A percentile compares a stretch with the other conserved stretches of the same genome.
phyloP scores from a whole-genome alignment of 2,329 filamentous ascomycete species.

The Macrophomina tecta region DNA sequence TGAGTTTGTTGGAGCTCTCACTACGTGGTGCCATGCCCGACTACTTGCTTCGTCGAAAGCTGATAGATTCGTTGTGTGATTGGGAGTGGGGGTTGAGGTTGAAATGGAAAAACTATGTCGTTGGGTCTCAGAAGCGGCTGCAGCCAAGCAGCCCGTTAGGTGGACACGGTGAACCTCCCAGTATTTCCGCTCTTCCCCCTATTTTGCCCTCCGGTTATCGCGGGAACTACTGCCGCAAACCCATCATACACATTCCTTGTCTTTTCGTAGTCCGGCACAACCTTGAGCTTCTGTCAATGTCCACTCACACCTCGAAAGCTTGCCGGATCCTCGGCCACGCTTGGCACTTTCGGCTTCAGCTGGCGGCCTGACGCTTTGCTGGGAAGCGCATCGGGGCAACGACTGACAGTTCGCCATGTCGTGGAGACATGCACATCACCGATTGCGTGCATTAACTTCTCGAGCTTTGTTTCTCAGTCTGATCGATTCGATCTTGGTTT shows the following conservation, averaged over 20 bases:
- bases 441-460: background rate
- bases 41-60: too few relatives aligned
- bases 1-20: too few relatives aligned
- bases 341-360: background rate
- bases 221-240: background rate
- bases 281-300: background rate
- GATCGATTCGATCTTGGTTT: background rate
- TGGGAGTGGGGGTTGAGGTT: too few relatives aligned
- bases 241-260: background rate
- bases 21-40: too few relatives aligned
- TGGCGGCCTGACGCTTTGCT: background rate
- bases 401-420: background rate
- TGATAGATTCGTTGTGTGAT: too few relatives aligned
- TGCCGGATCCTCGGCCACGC: background rate
- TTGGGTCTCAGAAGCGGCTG: background rate
- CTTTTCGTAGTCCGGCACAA: background rate
- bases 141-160: background rate
- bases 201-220: background rate
- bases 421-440: background rate
- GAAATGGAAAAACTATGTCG: too few relatives aligned
- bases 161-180: background rate
- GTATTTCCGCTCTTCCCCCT: background rate
- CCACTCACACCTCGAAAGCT: background rate
- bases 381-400: background rate
- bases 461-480: background rate